phyloP scores from a whole-genome alignment of 768 basidiomycete genomes.

The Lactifluus subvellereus region DNA sequence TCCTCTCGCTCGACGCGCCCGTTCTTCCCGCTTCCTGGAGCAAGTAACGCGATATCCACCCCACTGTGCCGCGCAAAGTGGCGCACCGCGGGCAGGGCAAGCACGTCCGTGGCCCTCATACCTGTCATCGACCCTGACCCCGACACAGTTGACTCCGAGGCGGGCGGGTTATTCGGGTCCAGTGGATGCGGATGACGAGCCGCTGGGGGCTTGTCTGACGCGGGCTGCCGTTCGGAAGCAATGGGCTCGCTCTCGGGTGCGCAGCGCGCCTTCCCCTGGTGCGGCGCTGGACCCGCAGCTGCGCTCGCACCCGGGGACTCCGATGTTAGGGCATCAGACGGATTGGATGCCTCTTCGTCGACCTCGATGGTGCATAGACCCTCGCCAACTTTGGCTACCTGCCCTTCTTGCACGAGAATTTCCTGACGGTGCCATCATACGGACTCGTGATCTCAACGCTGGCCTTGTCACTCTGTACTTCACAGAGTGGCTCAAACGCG shows the following conservation, averaged over 20 bases:
- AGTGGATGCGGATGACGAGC: conserved; percentile 48
- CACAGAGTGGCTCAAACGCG: conserved; percentile 70
- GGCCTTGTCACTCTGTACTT: conserved; percentile 88
- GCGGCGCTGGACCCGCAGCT: background rate
- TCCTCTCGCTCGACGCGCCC: conserved; percentile 74
- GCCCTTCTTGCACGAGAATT: conserved; percentile 71
- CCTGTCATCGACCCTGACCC: background rate
- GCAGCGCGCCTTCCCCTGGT: conserved; percentile 1
- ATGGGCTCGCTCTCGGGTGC: background rate
- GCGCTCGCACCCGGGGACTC: background rate
- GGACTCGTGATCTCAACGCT: conserved; percentile 89
- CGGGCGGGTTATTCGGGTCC: conserved; percentile 46
- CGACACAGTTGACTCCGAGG: background rate
- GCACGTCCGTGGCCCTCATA: conserved; percentile 34
- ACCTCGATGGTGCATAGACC: conserved; percentile 77
- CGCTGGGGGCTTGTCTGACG: conserved; percentile 5
- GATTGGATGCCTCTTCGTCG: conserved; percentile 47
- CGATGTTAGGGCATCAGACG: conserved; percentile 22
- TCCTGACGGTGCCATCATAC: conserved; percentile 69
- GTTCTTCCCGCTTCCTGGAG: conserved; percentile 64
- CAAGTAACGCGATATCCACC: conserved; percentile 52
- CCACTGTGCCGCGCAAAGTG: conserved; percentile 64
- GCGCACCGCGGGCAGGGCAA: conserved; percentile 74
- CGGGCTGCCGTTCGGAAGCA: background rate
- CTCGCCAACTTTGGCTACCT: conserved; percentile 77